Conservation (phyloP, 148 eudicot species). For the Gaultheria prostrata region DNA sequence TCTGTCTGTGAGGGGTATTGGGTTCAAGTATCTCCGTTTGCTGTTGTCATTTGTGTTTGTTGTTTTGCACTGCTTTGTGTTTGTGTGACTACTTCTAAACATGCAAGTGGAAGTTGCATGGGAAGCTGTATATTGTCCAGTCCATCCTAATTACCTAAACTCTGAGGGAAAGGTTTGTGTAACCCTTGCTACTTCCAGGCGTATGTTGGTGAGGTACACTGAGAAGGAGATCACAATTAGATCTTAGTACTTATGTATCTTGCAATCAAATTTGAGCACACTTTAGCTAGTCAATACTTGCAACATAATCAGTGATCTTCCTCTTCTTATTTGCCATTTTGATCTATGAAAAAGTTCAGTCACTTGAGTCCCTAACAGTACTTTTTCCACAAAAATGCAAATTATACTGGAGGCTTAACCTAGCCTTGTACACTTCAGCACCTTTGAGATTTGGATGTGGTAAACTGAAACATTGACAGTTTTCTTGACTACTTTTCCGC, state of each 20-base stretch:
- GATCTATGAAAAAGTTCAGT: background rate
- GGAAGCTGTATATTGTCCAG: background rate
- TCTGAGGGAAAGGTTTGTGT: background rate
- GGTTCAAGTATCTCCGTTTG: background rate
- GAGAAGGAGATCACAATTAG: background rate
- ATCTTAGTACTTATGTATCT: background rate
- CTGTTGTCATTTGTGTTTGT: background rate
- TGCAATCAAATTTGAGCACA: background rate
- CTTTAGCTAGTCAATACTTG: background rate
- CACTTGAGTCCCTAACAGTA: background rate
- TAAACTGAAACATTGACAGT: background rate
- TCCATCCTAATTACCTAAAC: background rate
- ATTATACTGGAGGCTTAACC: background rate
- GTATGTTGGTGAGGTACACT: background rate
- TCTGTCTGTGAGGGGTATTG: background rate
- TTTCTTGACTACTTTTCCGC: background rate
- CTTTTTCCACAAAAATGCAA: slow-evolving; percentile 3
- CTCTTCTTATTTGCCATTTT: background rate
- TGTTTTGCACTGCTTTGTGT: background rate
- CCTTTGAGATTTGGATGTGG: background rate
- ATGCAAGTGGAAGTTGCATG: background rate
- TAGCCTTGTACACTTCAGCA: background rate
- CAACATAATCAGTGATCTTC: background rate
- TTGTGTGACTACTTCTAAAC: background rate
- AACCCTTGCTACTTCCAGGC: background rate